A percentile compares a stretch with the other conserved stretches of the same genome.
These are phyloP conservation scores for Galerina sulciceps DNA, from an alignment of 768 basidiomycete species.

Conservation along the genomic window DNA sequence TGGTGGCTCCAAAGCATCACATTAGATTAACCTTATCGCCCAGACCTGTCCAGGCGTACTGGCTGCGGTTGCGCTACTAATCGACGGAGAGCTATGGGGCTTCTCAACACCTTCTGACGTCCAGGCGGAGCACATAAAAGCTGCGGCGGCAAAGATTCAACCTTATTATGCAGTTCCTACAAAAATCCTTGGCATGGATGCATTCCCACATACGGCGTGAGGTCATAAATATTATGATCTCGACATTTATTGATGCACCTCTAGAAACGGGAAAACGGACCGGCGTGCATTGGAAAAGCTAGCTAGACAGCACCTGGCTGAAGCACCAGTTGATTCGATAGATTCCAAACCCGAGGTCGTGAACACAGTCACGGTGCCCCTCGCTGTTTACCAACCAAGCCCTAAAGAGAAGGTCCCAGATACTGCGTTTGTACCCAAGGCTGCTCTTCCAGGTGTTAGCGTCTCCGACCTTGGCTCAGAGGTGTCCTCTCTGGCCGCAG, in stretches of 20 bases:
- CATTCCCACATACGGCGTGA: slow-evolving; percentile 58
- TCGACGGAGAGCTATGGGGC: slow-evolving; percentile 59
- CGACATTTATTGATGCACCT: slow-evolving; percentile 5
- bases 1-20: neutral
- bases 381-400: slow-evolving; percentile 15
- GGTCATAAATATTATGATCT: slow-evolving; percentile 17
- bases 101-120: slow-evolving; percentile 49
- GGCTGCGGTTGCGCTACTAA: slow-evolving; percentile 53
- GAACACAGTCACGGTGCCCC: slow-evolving; percentile 12
- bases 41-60: slow-evolving; percentile 47
- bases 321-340: neutral
- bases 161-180: slow-evolving; percentile 66
- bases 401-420: slow-evolving; percentile 12
- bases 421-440: slow-evolving; percentile 2
- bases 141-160: slow-evolving; percentile 52
- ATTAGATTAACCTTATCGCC: neutral
- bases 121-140: slow-evolving; percentile 40
- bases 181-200: slow-evolving; percentile 43
- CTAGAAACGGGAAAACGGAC: slow-evolving; percentile 56
- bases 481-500: slow-evolving; percentile 28
- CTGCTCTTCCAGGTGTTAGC: slow-evolving; percentile 16
- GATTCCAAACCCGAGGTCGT: neutral
- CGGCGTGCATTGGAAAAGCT: slow-evolving; percentile 46
- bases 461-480: slow-evolving; percentile 27
- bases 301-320: slow-evolving; percentile 27